These are phyloP conservation scores for Colletotrichum tropicicola DNA, from an alignment of 2,329 filamentous ascomycete species.

Conservation along the genomic window DNA sequence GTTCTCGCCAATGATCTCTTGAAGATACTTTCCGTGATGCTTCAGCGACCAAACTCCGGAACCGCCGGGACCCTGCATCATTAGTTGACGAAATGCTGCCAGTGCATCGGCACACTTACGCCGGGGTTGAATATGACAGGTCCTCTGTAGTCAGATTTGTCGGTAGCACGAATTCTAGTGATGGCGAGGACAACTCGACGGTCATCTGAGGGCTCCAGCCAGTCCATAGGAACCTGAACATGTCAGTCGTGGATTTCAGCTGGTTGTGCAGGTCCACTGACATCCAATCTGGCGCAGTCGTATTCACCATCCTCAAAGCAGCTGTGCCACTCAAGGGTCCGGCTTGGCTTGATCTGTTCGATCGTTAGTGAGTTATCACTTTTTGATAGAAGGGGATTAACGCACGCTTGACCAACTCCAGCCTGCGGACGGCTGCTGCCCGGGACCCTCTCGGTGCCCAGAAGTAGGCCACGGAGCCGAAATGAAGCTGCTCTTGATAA, in stretches of 20 bases:
- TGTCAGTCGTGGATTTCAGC: not conserved
- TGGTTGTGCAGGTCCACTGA: constrained; percentile 21
- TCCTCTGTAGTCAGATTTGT: constrained; percentile 34
- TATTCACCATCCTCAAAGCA: constrained; percentile 40
- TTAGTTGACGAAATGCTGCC: not conserved
- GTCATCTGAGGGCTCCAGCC: constrained; percentile 38
- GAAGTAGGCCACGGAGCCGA: not conserved
- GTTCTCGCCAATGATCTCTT: constrained; percentile 56
- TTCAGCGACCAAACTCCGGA: constrained; percentile 50
- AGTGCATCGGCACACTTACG: constrained; percentile 32
- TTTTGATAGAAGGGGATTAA: not conserved
- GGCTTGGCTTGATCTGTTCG: constrained; percentile 45
- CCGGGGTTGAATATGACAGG: constrained; percentile 47
- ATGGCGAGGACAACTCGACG: constrained; percentile 43
- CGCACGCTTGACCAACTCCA: constrained; percentile 26
- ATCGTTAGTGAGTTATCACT: not conserved
- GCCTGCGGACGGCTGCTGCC: not conserved
- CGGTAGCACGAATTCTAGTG: constrained; percentile 42
- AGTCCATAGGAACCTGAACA: constrained; percentile 45
- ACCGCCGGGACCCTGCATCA: constrained; percentile 56
- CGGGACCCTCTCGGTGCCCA: not conserved
- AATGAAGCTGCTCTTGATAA: constrained; percentile 10
- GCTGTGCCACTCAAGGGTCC: constrained; percentile 39
- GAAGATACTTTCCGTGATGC: constrained; percentile 42
- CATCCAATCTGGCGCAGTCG: constrained; percentile 45